These are phyloP conservation scores for Nothophaeocryptopus gaeumannii DNA, from an alignment of 2,329 filamentous ascomycete species.

Conservation along the genomic window DNA sequence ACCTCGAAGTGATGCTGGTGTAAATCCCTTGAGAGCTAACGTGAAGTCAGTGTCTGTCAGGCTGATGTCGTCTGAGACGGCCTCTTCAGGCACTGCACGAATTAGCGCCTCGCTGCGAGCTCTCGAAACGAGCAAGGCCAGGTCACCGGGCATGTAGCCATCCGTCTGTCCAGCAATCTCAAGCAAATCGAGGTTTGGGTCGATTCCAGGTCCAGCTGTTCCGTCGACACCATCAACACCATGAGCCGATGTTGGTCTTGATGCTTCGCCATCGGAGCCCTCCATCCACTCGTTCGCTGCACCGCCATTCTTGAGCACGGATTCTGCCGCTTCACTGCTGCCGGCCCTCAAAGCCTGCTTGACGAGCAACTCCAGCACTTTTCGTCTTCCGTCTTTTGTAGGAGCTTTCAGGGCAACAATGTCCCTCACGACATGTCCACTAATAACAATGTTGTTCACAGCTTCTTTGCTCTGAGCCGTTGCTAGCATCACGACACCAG, in stretches of 20 bases:
- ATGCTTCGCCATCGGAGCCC: conserved; percentile 54
- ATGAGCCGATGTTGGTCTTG: conserved; percentile 41
- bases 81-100: conserved; percentile 60
- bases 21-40: conserved; percentile 84
- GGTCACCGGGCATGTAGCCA: conserved; percentile 95
- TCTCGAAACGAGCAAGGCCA: conserved; percentile 78
- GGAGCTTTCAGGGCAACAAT: conserved; percentile 87
- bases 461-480: conserved; percentile 93
- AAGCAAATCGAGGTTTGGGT: conserved; percentile 78
- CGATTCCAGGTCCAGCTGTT: conserved; percentile 47
- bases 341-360: conserved; percentile 30
- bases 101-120: conserved; percentile 92
- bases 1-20: conserved; percentile 88
- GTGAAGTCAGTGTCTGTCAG: conserved; percentile 76
- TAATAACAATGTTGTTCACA: conserved; percentile 83
- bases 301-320: conserved; percentile 17
- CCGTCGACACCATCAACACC: conserved; percentile 41
- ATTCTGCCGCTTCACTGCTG: conserved; percentile 14
- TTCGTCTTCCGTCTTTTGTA: conserved; percentile 82
- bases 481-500: conserved; percentile 79
- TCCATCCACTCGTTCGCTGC: conserved; percentile 64
- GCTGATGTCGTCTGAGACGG: conserved; percentile 54
- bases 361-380: conserved; percentile 78
- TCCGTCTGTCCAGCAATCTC: conserved; percentile 92
- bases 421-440: conserved; percentile 87